Percentiles rank a stretch among this genome's conserved stretches.
Evolutionary conservation across 2,329 filamentous ascomycete species (phyloP).

Genomic region (Ceratocystiopsis brevicomis): DNA sequence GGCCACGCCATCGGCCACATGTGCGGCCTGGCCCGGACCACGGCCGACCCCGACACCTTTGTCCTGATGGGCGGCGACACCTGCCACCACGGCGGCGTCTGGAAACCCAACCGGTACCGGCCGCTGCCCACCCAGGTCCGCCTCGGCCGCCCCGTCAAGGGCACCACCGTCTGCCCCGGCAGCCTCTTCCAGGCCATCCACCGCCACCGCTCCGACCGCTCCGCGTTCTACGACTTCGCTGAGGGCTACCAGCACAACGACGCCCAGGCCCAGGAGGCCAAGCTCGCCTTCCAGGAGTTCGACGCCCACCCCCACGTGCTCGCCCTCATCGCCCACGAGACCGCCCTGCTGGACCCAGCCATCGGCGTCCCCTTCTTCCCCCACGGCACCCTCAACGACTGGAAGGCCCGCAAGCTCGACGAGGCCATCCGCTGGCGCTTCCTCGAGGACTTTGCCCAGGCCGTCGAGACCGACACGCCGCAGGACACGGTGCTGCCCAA

Average conservation of each 20-base stretch:
- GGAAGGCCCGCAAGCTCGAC: constrained; percentile 10
- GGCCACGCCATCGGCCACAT: constrained; percentile 13
- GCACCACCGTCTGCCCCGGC: background rate
- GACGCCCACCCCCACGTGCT: constrained; percentile 12
- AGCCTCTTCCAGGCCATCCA: background rate
- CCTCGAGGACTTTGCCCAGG: constrained; percentile 8
- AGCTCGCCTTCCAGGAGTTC: constrained; percentile 5
- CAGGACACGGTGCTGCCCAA: too few relatives aligned
- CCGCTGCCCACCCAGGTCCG: constrained; percentile 19
- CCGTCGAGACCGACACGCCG: background rate
- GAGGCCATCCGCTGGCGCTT: constrained; percentile 10
- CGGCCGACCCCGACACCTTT: constrained; percentile 15
- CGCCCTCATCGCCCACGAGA: constrained; percentile 12
- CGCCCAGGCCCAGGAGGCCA: background rate
- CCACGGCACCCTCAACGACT: constrained; percentile 9
- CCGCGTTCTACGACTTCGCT: background rate
- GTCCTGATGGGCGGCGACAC: constrained; percentile 25
- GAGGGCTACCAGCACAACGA: background rate
- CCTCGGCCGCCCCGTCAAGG: constrained; percentile 16
- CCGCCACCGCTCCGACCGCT: background rate
- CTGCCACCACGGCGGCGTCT: constrained; percentile 21
- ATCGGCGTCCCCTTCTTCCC: constrained; percentile 10
- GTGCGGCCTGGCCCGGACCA: constrained; percentile 19
- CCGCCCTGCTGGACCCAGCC: constrained; percentile 5
- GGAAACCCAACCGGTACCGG: constrained; percentile 17